Base-by-base conservation (phyloP, 2,329 filamentous ascomycete genomes). In the Rugonectria rugulosa region DNA sequence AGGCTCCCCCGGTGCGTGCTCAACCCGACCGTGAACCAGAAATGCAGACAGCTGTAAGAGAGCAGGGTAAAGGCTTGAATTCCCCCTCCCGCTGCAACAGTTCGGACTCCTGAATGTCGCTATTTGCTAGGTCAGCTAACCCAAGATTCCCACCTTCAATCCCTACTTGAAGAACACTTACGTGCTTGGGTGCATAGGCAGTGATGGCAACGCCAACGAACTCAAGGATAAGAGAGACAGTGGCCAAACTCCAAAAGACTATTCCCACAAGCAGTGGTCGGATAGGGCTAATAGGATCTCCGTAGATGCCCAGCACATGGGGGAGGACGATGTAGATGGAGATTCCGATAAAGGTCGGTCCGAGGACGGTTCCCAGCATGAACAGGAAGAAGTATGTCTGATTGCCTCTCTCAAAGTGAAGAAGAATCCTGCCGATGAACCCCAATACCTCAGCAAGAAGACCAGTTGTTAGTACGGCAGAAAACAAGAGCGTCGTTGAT, bases 271-370 rank as follows among this genome's bases (percentile, higher is more conserved):
- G 67, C 1, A 73, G 56, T 1, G 77, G 76, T 9, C 59, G 70
- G 45, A 75, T 62, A 2, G 73, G 68, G 14, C 71, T 73, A 15
- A 77, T 73, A 6, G 74, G 70, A 7, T 76, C 71, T 17, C 80
- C 80, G 55, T 82, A 82, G 5, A 82, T 62, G 7, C 71, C 68
- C 29, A 83, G 68, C 19, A 82, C 67, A 38, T 79, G 78, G 3
- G 81, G 80, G 15, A 82, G 65, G 7, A 78, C 62, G 19, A 75
- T 66, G 48, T 78, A 81, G 23, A 81, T 67, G 21, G 79, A 75
- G 10, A 72, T 70, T 10, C 73, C 74, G 57, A 82, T 73, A 32
- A 81, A 69, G 3, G 75, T 77, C 14, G 81, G 78, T 1, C 79
- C 81, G 29, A 80, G 65, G 17, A 78, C 68, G 2, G 79, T 81